Percentiles rank a stretch among this genome's conserved stretches.
phyloP scores from a whole-genome alignment of 202 grass and related monocot species.

The Zoysia matrella region DNA sequence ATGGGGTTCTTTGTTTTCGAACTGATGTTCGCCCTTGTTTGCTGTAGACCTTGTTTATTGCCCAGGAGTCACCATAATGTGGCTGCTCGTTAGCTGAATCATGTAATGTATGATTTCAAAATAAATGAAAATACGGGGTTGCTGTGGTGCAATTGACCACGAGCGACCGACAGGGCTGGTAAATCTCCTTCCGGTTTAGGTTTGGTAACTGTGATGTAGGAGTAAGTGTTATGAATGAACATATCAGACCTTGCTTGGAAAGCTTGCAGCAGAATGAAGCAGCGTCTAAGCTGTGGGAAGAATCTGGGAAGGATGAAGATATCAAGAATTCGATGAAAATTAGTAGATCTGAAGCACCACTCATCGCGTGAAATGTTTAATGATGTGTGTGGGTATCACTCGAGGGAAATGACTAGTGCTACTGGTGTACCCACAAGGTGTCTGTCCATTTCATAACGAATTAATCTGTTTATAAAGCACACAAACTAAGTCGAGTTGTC shows the following conservation, averaged over 20 bases:
- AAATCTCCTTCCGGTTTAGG: constrained; percentile 15
- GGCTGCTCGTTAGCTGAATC: constrained; percentile 28
- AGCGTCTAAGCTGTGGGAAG: constrained; percentile 72
- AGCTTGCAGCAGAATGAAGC: constrained; percentile 76
- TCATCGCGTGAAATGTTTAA: constrained; percentile 48
- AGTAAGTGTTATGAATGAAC: too few species aligned
- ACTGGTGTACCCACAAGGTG: too few species aligned
- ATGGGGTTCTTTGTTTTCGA: constrained; percentile 77
- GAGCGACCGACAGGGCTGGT: not conserved
- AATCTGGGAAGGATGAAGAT: constrained; percentile 62
- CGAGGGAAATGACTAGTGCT: too few species aligned
- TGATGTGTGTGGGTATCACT: too few species aligned
- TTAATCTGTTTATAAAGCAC: too few species aligned
- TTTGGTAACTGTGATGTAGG: not conserved
- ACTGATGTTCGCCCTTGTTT: constrained; percentile 68
- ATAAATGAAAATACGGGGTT: constrained; percentile 40
- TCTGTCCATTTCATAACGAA: too few species aligned
- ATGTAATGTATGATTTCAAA: constrained; percentile 49
- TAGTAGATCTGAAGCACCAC: constrained; percentile 53
- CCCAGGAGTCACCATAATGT: constrained; percentile 53
- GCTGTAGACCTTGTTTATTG: constrained; percentile 72
- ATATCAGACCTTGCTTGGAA: constrained; percentile 58
- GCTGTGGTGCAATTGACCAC: not conserved
- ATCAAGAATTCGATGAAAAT: constrained; percentile 66
- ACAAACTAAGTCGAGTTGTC: too few species aligned